Conservation (phyloP, 352 stramenopile species). For the Pythium folliculosum region DNA sequence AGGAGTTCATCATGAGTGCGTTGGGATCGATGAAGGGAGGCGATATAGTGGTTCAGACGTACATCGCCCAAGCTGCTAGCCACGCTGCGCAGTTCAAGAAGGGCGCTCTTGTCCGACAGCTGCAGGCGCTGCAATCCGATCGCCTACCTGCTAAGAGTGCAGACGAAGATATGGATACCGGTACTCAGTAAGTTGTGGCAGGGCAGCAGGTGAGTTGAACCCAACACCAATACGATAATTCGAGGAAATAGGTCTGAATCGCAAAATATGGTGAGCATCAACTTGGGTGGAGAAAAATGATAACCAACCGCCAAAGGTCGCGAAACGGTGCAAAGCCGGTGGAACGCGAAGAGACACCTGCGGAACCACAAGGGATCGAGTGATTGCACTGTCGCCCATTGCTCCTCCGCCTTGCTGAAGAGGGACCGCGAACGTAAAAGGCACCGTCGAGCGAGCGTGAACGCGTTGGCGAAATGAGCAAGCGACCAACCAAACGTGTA, state of each 20-base stretch:
- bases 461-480: slow-evolving; percentile 40
- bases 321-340: slow-evolving; percentile 28
- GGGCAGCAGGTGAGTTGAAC: background rate
- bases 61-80: slow-evolving; percentile 68
- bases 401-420: background rate
- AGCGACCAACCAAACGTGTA: slow-evolving; percentile 51
- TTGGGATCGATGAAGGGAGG: slow-evolving; percentile 76
- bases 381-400: background rate
- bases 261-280: slow-evolving; percentile 11
- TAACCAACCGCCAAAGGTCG: slow-evolving; percentile 40
- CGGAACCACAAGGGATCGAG: background rate
- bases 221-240: background rate
- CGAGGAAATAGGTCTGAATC: slow-evolving; percentile 4
- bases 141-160: background rate
- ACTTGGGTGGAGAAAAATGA: background rate
- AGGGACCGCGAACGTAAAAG: background rate
- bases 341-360: slow-evolving; percentile 19
- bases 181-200: background rate
- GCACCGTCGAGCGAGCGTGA: background rate
- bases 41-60: slow-evolving; percentile 57
- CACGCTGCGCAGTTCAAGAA: slow-evolving; percentile 77
- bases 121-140: slow-evolving; percentile 37
- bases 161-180: background rate
- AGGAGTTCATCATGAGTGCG: slow-evolving; percentile 76
- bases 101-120: slow-evolving; percentile 44